A percentile compares a stretch with the other conserved stretches of the same genome.
These are phyloP conservation scores for Jaapia argillacea DNA, from an alignment of 768 basidiomycete species.

Conservation along the genomic window DNA sequence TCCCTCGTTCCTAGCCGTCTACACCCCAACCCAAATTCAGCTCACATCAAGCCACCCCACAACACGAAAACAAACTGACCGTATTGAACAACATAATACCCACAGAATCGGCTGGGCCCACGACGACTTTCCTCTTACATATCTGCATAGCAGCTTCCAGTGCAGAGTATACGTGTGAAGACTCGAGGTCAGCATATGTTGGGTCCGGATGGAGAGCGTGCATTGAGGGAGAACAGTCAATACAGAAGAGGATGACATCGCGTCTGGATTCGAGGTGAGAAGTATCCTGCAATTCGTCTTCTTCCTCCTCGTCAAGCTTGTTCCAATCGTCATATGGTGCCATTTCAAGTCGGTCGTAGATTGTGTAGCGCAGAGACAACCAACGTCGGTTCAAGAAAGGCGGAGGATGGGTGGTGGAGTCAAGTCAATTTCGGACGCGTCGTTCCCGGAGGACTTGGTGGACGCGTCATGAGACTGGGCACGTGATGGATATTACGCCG, in stretches of 20 bases:
- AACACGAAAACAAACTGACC: slow-evolving; percentile 35
- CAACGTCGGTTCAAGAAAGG: too few relatives aligned
- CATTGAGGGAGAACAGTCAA: slow-evolving; percentile 93
- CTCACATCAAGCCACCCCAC: neutral
- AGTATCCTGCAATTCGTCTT: slow-evolving; percentile 67
- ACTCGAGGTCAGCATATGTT: slow-evolving; percentile 53
- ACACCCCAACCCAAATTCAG: neutral
- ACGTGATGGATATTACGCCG: too few relatives aligned
- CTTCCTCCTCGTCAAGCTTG: slow-evolving; percentile 68
- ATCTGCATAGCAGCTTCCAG: slow-evolving; percentile 81
- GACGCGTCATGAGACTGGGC: too few relatives aligned
- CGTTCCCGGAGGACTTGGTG: too few relatives aligned
- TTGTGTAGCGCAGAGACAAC: too few relatives aligned
- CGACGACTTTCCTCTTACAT: slow-evolving; percentile 83
- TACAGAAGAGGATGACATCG: slow-evolving; percentile 91
- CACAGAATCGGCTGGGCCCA: slow-evolving; percentile 80
- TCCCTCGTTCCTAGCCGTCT: slow-evolving; percentile 26
- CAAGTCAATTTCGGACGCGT: too few relatives aligned
- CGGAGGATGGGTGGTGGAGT: too few relatives aligned
- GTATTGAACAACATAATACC: slow-evolving; percentile 92
- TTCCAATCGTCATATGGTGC: slow-evolving; percentile 76
- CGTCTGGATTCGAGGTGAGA: slow-evolving; percentile 62
- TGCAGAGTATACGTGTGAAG: slow-evolving; percentile 69
- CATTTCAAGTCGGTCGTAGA: too few relatives aligned
- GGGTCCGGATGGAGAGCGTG: slow-evolving; percentile 58